Evolutionary conservation across 495 filamentous ascomycete genomes (phyloP).

Genomic region (Penicillium antarcticum): DNA sequence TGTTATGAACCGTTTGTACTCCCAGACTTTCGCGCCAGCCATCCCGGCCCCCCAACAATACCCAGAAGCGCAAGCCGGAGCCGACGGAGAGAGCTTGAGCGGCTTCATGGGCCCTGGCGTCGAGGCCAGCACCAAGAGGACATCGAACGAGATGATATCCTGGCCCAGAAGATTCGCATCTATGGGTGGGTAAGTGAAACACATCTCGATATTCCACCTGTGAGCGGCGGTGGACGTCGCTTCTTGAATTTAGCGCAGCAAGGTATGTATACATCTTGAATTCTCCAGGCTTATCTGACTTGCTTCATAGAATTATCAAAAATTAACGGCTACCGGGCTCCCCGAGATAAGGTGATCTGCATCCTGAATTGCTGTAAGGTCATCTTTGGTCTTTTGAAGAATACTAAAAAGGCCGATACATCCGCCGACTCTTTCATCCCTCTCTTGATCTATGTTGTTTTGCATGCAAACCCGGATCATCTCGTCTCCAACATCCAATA

Average conservation of each 20-base stretch:
- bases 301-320: slow-evolving; percentile 72
- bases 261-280: slow-evolving; percentile 46
- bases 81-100: slow-evolving; percentile 64
- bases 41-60: slow-evolving; percentile 76
- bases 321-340: slow-evolving; percentile 92
- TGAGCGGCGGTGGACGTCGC: slow-evolving; percentile 76
- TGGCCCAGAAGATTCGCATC: slow-evolving; percentile 93
- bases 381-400: slow-evolving; percentile 94
- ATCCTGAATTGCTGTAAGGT: slow-evolving; percentile 99
- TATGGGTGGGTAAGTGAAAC: slow-evolving; percentile 94
- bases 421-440: slow-evolving; percentile 97
- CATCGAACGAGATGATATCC: slow-evolving; percentile 90
- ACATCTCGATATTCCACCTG: slow-evolving; percentile 90
- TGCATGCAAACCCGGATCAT: slow-evolving; percentile 91
- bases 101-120: slow-evolving; percentile 73
- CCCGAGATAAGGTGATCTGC: slow-evolving; percentile 97
- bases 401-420: slow-evolving; percentile 80
- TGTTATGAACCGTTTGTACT: slow-evolving; percentile 97
- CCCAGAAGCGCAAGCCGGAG: slow-evolving; percentile 59
- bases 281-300: slow-evolving; percentile 20
- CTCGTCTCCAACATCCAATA: slow-evolving; percentile 98
- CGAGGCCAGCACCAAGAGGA: slow-evolving; percentile 97
- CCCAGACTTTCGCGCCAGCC: slow-evolving; percentile 92
- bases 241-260: slow-evolving; percentile 89
- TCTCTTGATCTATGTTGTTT: slow-evolving; percentile 90